Conservation (phyloP, 164 flowering plant species). For the Tetrastigma voinierianum region DNA sequence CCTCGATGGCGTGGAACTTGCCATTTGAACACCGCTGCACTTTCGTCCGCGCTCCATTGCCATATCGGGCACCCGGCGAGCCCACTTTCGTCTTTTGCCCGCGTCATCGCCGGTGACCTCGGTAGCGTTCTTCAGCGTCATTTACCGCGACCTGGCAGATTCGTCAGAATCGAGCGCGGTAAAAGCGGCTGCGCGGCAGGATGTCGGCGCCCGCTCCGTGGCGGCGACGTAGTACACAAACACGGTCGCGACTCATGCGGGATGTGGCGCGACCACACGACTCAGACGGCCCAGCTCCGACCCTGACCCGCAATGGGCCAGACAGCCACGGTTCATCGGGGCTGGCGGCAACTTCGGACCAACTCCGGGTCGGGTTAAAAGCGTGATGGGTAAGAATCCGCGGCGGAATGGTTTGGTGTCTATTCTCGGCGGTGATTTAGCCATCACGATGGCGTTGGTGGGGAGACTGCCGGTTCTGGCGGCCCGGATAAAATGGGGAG, state of each 20-base stretch:
- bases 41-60: neutral
- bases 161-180: slow-evolving; percentile 23
- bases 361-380: neutral
- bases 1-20: neutral
- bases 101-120: slow-evolving; percentile 58
- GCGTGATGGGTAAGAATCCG: neutral
- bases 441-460: neutral
- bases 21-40: slow-evolving; percentile 2
- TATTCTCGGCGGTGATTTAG: neutral
- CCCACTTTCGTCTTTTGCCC: slow-evolving; percentile 12
- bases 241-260: too few species aligned
- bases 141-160: too few species aligned
- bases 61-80: neutral
- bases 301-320: neutral
- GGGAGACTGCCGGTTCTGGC: neutral
- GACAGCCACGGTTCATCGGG: neutral
- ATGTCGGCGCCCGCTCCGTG: neutral
- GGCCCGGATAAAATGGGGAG: neutral
- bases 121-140: slow-evolving; percentile 71
- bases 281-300: neutral
- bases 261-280: too few species aligned
- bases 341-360: neutral
- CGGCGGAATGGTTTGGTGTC: too few species aligned
- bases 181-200: too few species aligned
- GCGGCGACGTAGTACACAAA: neutral